Conservation (phyloP, 345 rosid species). For the Eucalyptus curtisii region DNA sequence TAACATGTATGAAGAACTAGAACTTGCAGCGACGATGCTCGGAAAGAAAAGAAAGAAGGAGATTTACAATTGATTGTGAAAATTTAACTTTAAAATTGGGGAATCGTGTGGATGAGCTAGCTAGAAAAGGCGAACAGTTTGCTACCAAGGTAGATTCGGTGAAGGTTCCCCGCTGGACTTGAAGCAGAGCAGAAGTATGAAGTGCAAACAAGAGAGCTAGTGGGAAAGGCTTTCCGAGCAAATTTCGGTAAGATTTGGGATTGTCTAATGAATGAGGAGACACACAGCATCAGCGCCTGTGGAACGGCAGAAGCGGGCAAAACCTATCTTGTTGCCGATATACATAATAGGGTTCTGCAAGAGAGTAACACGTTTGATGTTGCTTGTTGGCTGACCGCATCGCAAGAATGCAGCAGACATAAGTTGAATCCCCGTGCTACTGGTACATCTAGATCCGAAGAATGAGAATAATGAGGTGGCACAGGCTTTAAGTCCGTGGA, state of each 20-base stretch:
- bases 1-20: not conserved
- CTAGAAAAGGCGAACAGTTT: not conserved
- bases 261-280: not conserved
- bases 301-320: not conserved
- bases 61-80: not conserved
- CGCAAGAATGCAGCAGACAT: not conserved
- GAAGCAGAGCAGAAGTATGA: not conserved
- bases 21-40: not conserved
- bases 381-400: not conserved
- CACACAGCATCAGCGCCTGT: accelerated
- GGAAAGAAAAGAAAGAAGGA: not conserved
- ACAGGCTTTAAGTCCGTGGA: not conserved
- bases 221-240: not conserved
- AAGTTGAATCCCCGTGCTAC: not conserved
- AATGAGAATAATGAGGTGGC: not conserved
- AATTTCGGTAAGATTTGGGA: not conserved
- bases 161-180: not conserved
- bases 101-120: not conserved
- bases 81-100: not conserved
- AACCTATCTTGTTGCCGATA: not conserved
- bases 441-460: no score
- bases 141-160: not conserved
- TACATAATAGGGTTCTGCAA: not conserved
- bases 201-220: not conserved
- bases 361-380: not conserved